A percentile compares a stretch with the other conserved stretches of the same genome.
Evolutionary conservation across 2,329 filamentous ascomycete genomes (phyloP).

Genomic region (Metarhizium rileyi): DNA sequence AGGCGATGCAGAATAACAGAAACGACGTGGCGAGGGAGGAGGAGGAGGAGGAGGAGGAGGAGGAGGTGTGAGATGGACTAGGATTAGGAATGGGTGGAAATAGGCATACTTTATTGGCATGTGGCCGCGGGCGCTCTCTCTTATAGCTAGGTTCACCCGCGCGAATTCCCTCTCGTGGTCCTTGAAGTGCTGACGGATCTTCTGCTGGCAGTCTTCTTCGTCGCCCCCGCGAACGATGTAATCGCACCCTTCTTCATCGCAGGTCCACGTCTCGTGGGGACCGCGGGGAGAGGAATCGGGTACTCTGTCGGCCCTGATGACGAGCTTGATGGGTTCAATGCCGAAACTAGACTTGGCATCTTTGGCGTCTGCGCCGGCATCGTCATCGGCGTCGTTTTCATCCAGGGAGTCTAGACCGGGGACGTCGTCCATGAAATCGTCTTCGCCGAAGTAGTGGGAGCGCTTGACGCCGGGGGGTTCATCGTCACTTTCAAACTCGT

Average conservation of each 20-base stretch:
- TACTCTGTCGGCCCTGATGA: constrained; percentile 39
- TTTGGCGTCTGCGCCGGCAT: neutral
- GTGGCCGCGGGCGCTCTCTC: constrained; percentile 44
- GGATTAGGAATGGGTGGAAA: constrained; percentile 24
- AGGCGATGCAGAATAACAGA: constrained; percentile 1
- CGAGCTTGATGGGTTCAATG: constrained; percentile 28
- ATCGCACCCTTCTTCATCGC: constrained; percentile 52
- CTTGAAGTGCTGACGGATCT: constrained; percentile 51
- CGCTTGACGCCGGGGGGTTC: constrained; percentile 26
- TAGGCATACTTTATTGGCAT: constrained; percentile 46
- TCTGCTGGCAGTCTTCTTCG: constrained; percentile 39
- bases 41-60: constrained; percentile 4
- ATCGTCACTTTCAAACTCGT: constrained; percentile 28
- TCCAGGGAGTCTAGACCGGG: constrained; percentile 10
- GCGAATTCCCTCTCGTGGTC: constrained; percentile 48
- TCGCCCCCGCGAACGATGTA: constrained; percentile 56
- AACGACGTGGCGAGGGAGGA: constrained; percentile 6
- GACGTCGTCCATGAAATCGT: constrained; percentile 19
- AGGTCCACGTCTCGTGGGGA: constrained; percentile 56
- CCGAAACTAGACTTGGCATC: constrained; percentile 8
- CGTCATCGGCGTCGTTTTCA: constrained; percentile 5
- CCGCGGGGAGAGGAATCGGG: constrained; percentile 41
- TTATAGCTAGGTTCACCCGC: constrained; percentile 42
- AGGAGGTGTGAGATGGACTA: constrained; percentile 17
- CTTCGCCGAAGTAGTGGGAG: constrained; percentile 22